phyloP scores from a whole-genome alignment of 1,284 basidiomycete genomes.

The Pyrrhoderma lamaoense region DNA sequence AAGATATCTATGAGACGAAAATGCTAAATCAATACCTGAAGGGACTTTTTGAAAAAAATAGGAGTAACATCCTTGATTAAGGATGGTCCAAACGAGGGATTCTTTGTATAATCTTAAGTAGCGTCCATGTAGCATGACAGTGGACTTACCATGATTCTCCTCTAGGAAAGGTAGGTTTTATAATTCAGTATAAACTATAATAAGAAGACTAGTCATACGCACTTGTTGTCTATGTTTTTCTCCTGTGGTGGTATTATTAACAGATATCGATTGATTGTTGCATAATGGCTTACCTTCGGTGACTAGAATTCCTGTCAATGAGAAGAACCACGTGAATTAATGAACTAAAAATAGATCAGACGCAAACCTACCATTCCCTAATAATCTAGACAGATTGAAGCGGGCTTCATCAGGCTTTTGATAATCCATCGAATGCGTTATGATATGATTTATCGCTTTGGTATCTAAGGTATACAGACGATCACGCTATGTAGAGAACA shows the following conservation, averaged over 20 bases:
- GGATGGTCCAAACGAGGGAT: conserved; percentile 50
- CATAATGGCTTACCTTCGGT: conserved; percentile 33
- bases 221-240: conserved; percentile 45
- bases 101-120: conserved; percentile 28
- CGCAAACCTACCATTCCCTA: conserved; percentile 36
- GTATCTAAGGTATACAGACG: conserved; percentile 41
- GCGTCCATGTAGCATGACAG: too few species aligned
- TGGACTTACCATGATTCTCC: conserved; percentile 12
- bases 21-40: conserved; percentile 23
- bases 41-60: conserved; percentile 47
- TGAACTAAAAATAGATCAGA: background rate
- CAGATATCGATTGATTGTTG: too few species aligned
- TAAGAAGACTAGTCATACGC: background rate
- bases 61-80: conserved; percentile 49
- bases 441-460: conserved; percentile 43
- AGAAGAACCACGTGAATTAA: background rate
- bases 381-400: conserved; percentile 31
- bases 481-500: conserved; percentile 33
- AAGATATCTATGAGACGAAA: background rate
- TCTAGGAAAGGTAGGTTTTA: background rate
- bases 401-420: conserved; percentile 37
- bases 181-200: background rate
- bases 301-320: conserved; percentile 32
- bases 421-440: conserved; percentile 40
- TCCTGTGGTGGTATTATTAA: conserved; percentile 20